phyloP scores from a whole-genome alignment of 2,329 filamentous ascomycete genomes.

The Nothopassalora personata region DNA sequence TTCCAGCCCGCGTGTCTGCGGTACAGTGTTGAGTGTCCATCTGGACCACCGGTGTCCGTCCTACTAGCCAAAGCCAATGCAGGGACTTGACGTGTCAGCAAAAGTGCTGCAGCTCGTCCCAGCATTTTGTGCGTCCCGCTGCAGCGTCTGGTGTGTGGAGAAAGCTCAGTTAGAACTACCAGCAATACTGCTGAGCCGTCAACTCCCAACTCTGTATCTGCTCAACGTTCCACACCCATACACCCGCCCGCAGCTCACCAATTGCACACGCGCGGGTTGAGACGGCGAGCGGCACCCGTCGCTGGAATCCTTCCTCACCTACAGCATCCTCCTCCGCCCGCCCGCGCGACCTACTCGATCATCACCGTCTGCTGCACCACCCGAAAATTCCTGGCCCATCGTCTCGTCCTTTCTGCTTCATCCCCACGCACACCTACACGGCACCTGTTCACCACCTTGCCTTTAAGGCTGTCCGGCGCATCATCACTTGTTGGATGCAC shows the following conservation, averaged over 20 bases:
- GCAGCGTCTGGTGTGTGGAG: background rate
- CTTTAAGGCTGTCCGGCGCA: slow-evolving; percentile 8
- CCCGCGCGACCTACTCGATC: background rate
- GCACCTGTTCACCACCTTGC: background rate
- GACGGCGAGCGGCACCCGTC: background rate
- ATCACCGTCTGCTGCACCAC: background rate
- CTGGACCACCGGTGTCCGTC: background rate
- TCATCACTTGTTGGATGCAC: slow-evolving; percentile 12
- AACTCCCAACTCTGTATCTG: background rate
- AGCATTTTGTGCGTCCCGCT: background rate
- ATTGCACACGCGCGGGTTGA: background rate
- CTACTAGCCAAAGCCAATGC: background rate
- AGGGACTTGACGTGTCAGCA: background rate
- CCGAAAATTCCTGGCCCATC: background rate
- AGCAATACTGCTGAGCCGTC: background rate
- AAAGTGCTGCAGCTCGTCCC: background rate
- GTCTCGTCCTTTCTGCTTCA: background rate
- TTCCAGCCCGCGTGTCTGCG: background rate
- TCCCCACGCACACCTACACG: slow-evolving; percentile 2
- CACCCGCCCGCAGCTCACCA: slow-evolving; percentile 7
- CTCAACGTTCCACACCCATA: slow-evolving; percentile 3
- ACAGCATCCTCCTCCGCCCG: background rate
- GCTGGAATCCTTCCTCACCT: slow-evolving; percentile 1
- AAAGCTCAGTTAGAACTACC: background rate
- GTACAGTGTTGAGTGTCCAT: background rate